Conservation (phyloP, 441 rosid genomes). For the Pelargonium cotyledonis region DNA sequence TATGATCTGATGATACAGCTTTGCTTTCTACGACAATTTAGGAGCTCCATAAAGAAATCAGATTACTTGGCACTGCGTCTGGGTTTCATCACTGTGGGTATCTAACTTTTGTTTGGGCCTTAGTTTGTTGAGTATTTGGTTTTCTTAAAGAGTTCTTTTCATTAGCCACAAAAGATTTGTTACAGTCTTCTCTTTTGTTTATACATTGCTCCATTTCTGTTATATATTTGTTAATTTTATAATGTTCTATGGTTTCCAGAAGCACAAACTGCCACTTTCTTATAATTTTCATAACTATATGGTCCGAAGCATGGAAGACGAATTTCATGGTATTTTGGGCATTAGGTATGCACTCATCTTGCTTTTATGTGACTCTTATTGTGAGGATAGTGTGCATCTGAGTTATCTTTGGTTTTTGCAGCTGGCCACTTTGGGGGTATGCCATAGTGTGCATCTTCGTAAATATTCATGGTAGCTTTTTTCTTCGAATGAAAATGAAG, state of each 20-base stretch:
- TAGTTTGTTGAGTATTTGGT: background rate
- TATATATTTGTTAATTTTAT: background rate
- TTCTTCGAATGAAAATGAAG: slow-evolving; percentile 7
- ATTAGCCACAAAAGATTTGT: too few relatives aligned
- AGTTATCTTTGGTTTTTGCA: slow-evolving; percentile 32
- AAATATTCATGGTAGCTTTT: slow-evolving; percentile 68
- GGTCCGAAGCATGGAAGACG: slow-evolving; percentile 97
- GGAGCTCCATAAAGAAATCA: slow-evolving; percentile 65
- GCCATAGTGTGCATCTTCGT: slow-evolving; percentile 84
- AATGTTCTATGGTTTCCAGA: slow-evolving; percentile 39
- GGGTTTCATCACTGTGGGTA: slow-evolving; percentile 80
- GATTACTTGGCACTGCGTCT: slow-evolving; percentile 83
- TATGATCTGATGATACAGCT: slow-evolving; percentile 45
- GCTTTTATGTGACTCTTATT: background rate
- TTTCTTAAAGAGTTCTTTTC: background rate
- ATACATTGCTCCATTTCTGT: background rate
- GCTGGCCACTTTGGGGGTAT: slow-evolving; percentile 95
- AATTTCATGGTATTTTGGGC: slow-evolving; percentile 87
- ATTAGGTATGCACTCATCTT: slow-evolving; percentile 49
- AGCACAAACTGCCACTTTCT: slow-evolving; percentile 79
- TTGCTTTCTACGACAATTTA: slow-evolving; percentile 81
- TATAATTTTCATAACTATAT: slow-evolving; percentile 84
- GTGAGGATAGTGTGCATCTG: background rate
- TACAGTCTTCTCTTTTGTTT: too few relatives aligned
- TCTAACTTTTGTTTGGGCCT: slow-evolving; percentile 5